These are phyloP conservation scores for Kandelia obovata DNA, from an alignment of 345 rosid species.

Conservation along the genomic window DNA sequence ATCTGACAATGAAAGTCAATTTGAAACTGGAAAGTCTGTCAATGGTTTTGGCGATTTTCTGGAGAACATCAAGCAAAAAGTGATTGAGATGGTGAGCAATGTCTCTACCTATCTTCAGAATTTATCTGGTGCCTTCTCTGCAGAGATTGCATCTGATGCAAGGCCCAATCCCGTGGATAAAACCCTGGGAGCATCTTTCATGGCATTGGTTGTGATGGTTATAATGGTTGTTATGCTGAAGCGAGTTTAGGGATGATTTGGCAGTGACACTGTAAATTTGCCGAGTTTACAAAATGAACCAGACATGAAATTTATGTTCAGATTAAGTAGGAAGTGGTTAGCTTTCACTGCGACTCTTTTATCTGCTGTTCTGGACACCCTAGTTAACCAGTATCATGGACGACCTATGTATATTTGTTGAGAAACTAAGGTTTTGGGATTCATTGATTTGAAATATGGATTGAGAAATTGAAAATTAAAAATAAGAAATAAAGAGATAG, in stretches of 20 bases:
- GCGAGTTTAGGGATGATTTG: constrained; percentile 35
- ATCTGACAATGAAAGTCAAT: constrained; percentile 24
- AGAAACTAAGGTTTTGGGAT: no score
- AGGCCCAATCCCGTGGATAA: constrained; percentile 28
- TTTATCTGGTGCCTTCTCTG: constrained; percentile 37
- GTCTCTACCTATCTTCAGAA: constrained; percentile 47
- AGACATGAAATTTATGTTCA: neutral
- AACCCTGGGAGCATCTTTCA: constrained; percentile 36
- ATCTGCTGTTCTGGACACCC: no score
- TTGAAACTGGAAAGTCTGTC: constrained; percentile 15
- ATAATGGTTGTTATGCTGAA: constrained; percentile 57
- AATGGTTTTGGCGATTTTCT: constrained; percentile 23
- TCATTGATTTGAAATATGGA: no score
- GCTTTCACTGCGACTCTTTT: no score
- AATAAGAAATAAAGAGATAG: no score
- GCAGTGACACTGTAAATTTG: constrained; percentile 29
- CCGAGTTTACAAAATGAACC: constrained; percentile 19
- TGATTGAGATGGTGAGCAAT: constrained; percentile 46
- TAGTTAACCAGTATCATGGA: no score
- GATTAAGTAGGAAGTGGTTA: neutral
- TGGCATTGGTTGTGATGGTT: constrained; percentile 62
- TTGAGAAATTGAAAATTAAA: no score
- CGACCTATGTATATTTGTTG: no score
- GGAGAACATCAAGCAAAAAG: constrained; percentile 44
- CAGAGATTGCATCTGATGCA: constrained; percentile 27